Evolutionary conservation across 148 eudicot species (phyloP), one percentile per base, ranked within the genome.

Genomic region (Vaccinium darrowii): DNA sequence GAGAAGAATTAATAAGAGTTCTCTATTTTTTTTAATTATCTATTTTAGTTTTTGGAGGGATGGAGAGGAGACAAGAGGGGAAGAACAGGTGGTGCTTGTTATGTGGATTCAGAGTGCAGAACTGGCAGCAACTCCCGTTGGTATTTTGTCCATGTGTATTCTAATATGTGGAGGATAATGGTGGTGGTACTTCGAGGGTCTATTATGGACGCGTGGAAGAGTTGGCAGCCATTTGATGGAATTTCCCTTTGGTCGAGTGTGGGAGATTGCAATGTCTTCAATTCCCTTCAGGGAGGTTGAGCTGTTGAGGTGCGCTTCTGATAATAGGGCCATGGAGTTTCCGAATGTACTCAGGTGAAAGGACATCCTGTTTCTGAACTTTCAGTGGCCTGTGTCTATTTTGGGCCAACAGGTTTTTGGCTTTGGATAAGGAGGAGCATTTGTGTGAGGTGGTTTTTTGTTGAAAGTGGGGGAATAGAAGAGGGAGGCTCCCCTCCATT

Each of bases 321-420:
- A 78, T 78, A 25, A 52, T 5, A 78, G 58, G 81, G 81, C 60
- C 54, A 76, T 76, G 79, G 30, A 39, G 79, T 76, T 49, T 23
- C 25, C 49, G 2, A 73, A 74, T 43, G 27, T 43, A 19, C 79
- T 43, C 5, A 49, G 52, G 2, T 76, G 51, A 23, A n/a, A 2
- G 33, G 79, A 76, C 15, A 51, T 76, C 33, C 56, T 23, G 33
- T 76, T n/a, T 76, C 25, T 21, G 56, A 49, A 78, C 60, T 25
- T 25, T 78, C 81, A 53, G 12, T 56, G 81, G 62, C 16, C 11
- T 73, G 21, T 51, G 21, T 78, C 30, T 49, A 6, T 7, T 76
- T 21, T 9, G 53, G 33, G 56, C 30, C 50, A 18, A 47, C 56
- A 5, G 25, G 7, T 76, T 76, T 50, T 76, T 49, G 79, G 54